These are phyloP conservation scores for Posidonia australis DNA, from an alignment of 106 monocot genomes.

Conservation along the genomic window DNA sequence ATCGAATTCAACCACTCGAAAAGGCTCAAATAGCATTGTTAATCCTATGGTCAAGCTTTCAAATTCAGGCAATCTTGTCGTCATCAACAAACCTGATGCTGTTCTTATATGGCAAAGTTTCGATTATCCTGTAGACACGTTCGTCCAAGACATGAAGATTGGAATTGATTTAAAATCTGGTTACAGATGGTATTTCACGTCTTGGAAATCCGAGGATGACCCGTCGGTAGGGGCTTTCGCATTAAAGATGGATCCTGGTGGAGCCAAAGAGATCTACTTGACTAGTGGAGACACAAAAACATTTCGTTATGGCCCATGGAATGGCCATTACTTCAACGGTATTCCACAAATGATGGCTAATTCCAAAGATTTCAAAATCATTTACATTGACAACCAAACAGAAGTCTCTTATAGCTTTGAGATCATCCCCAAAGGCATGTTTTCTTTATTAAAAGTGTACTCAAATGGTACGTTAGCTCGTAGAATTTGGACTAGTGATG, in stretches of 20 bases:
- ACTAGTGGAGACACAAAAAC: conserved; percentile 16
- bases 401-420: conserved; percentile 28
- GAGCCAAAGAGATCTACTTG: conserved; percentile 10
- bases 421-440: background rate
- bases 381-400: conserved; percentile 11
- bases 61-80: conserved; percentile 33
- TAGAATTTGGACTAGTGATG: conserved; percentile 10
- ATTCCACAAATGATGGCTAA: conserved; percentile 28
- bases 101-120: conserved; percentile 50
- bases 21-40: conserved; percentile 7
- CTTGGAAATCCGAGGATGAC: conserved; percentile 39
- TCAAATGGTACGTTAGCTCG: conserved; percentile 12
- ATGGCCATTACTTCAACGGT: conserved; percentile 18
- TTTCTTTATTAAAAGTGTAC: conserved; percentile 23
- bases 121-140: conserved; percentile 34
- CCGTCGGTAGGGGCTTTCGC: conserved; percentile 40
- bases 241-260: conserved; percentile 22
- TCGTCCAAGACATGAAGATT: conserved; percentile 39
- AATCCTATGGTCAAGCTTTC: conserved; percentile 20
- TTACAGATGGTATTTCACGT: conserved; percentile 6
- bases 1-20: conserved; percentile 7
- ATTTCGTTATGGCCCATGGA: conserved; percentile 42
- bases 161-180: conserved; percentile 24
- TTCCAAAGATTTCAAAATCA: background rate
- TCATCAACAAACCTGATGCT: conserved; percentile 12